Percentiles rank a stretch among this genome's conserved stretches.
phyloP scores from a whole-genome alignment of 176 grass and related monocot genomes.

The Bothriochloa decipiens region DNA sequence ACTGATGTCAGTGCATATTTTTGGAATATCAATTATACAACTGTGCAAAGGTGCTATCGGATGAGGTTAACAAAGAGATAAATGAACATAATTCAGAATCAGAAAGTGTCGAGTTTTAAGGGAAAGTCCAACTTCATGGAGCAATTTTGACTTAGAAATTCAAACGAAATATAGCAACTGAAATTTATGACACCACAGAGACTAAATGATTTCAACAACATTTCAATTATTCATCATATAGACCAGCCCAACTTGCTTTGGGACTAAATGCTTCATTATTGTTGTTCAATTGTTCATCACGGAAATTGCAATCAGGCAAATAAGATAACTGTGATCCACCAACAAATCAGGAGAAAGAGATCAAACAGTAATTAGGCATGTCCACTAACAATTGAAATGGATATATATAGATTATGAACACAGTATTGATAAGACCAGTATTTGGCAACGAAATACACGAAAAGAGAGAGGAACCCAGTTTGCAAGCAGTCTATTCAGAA shows the following conservation, averaged over 20 bases:
- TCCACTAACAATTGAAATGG: not conserved
- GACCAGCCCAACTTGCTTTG: not conserved
- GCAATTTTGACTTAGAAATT: not conserved
- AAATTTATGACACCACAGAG: not conserved
- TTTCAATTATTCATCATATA: not conserved
- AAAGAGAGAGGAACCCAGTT: not conserved
- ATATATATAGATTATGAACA: not conserved
- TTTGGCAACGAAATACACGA: not conserved
- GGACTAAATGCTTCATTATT: not conserved
- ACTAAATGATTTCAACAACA: not conserved
- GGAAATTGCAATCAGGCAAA: not conserved
- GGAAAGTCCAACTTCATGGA: not conserved
- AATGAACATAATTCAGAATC: not conserved
- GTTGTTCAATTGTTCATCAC: not conserved
- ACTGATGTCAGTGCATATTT: not conserved
- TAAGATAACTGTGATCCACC: not conserved
- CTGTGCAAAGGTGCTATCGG: not conserved
- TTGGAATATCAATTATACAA: not conserved
- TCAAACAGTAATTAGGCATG: not conserved
- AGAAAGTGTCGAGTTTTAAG: not conserved
- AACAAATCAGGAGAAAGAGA: not conserved
- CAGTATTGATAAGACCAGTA: no score
- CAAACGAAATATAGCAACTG: no score
- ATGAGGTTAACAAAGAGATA: slow-evolving; percentile 14
- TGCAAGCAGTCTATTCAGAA: not conserved